Conservation (phyloP, 495 filamentous ascomycete species). For the Xylaria nigripes region DNA sequence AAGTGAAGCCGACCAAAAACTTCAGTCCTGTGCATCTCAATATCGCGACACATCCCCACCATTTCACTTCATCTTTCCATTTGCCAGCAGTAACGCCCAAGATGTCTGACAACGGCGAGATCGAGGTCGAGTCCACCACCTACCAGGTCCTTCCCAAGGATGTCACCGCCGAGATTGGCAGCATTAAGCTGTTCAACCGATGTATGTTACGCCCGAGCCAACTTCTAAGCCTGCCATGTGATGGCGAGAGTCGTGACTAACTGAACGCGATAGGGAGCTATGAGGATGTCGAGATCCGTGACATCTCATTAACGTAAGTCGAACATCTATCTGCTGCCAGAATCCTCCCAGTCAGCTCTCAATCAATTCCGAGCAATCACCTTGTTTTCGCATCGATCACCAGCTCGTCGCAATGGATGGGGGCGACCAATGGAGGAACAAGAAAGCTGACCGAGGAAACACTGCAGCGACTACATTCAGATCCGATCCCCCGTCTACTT, state of each 20-base stretch:
- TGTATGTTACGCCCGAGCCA: slow-evolving; percentile 27
- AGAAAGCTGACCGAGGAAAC: slow-evolving; percentile 40
- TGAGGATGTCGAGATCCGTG: slow-evolving; percentile 98
- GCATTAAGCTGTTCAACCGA: slow-evolving; percentile 86
- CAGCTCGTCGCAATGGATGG: slow-evolving; percentile 7
- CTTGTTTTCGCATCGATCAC: slow-evolving; percentile 5
- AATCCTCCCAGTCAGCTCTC: too few species aligned
- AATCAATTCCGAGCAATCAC: slow-evolving; percentile 5
- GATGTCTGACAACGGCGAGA: slow-evolving; percentile 94
- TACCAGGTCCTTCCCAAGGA: slow-evolving; percentile 91
- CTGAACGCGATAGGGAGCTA: slow-evolving; percentile 55
- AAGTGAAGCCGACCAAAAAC: slow-evolving; percentile 28
- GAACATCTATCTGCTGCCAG: slow-evolving; percentile 10
- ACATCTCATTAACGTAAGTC: slow-evolving; percentile 98
- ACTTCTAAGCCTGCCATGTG: slow-evolving; percentile 1
- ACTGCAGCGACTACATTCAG: slow-evolving; percentile 93
- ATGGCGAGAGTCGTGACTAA: slow-evolving; percentile 19
- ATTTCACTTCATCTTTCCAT: slow-evolving; percentile 22
- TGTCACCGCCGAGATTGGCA: slow-evolving; percentile 79
- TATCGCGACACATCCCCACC: slow-evolving; percentile 30
- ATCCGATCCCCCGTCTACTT: slow-evolving; percentile 98
- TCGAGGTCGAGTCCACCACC: slow-evolving; percentile 75
- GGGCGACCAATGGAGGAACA: not conserved
- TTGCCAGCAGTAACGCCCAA: slow-evolving; percentile 34
- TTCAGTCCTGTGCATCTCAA: slow-evolving; percentile 20